Conservation (phyloP, 768 basidiomycete species). For the Macrocybe gigantea region DNA sequence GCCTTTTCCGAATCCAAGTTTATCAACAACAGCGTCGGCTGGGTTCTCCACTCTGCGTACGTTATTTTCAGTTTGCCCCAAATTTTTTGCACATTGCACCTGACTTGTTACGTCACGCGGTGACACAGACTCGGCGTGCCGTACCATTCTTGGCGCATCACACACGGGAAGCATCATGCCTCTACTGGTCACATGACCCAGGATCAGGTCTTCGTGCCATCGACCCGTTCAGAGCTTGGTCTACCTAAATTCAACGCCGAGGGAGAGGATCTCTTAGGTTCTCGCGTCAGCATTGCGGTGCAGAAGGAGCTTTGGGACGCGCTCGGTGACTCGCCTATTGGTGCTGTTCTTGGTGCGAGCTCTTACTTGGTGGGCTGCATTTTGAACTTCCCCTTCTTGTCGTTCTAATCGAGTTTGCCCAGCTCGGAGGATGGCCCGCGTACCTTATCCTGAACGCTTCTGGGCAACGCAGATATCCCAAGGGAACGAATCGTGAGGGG, state of each 20-base stretch:
- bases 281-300: constrained; percentile 59
- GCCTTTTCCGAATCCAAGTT: constrained; percentile 90
- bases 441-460: constrained; percentile 82
- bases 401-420: constrained; percentile 1
- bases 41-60: constrained; percentile 86
- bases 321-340: constrained; percentile 86
- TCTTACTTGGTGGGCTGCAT: constrained; percentile 52
- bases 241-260: constrained; percentile 61
- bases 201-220: constrained; percentile 94
- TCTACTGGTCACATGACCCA: constrained; percentile 89
- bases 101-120: constrained; percentile 16
- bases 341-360: constrained; percentile 45
- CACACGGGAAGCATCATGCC: constrained; percentile 93
- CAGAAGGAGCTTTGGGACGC: constrained; percentile 78
- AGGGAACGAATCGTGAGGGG: constrained; percentile 69
- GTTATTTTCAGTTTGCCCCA: constrained; percentile 17
- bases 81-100: constrained; percentile 7
- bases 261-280: constrained; percentile 60
- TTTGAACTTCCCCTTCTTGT: background rate
- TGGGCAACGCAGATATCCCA: constrained; percentile 79
- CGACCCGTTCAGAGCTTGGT: constrained; percentile 72
- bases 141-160: constrained; percentile 95
- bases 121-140: constrained; percentile 78
- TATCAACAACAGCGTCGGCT: constrained; percentile 90
- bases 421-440: constrained; percentile 82